Evolutionary conservation across 805 yeast species (phyloP).

Genomic region (Saccharomycopsis selenospora): DNA sequence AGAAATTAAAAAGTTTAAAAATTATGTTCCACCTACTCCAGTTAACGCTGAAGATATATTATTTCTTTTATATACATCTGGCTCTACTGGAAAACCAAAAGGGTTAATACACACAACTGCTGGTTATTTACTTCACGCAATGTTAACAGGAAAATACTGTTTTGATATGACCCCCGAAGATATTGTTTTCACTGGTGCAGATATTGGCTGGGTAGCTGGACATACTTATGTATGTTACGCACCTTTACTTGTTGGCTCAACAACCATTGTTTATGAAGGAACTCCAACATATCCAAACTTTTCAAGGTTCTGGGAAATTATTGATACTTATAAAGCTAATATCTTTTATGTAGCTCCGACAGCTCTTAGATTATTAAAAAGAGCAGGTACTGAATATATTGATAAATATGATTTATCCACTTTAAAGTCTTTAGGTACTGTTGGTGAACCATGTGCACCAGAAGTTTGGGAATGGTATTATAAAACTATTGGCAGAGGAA

Average conservation of each 20-base stretch:
- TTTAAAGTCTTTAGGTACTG: constrained; percentile 66
- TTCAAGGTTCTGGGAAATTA: constrained; percentile 75
- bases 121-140: constrained; percentile 68
- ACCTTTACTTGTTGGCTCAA: constrained; percentile 65
- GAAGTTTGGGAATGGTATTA: constrained; percentile 85
- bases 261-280: constrained; percentile 76
- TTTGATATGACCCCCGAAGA: constrained; percentile 72
- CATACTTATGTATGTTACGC: constrained; percentile 79
- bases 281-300: constrained; percentile 61
- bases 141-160: constrained; percentile 62
- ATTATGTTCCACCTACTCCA: constrained; percentile 64
- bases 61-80: constrained; percentile 74
- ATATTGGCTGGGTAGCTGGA: constrained; percentile 87
- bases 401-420: constrained; percentile 54
- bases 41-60: constrained; percentile 72
- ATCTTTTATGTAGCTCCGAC: constrained; percentile 83
- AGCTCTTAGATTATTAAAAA: constrained; percentile 65
- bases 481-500: constrained; percentile 58
- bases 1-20: constrained; percentile 55
- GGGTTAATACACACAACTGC: constrained; percentile 78
- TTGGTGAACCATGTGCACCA: constrained; percentile 79
- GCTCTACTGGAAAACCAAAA: constrained; percentile 83
- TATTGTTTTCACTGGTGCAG: constrained; percentile 76
- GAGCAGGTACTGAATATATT: constrained; percentile 60
- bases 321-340: constrained; percentile 60